Base-by-base conservation (phyloP, 257 asterid genomes). In the Fraxinus americana region DNA sequence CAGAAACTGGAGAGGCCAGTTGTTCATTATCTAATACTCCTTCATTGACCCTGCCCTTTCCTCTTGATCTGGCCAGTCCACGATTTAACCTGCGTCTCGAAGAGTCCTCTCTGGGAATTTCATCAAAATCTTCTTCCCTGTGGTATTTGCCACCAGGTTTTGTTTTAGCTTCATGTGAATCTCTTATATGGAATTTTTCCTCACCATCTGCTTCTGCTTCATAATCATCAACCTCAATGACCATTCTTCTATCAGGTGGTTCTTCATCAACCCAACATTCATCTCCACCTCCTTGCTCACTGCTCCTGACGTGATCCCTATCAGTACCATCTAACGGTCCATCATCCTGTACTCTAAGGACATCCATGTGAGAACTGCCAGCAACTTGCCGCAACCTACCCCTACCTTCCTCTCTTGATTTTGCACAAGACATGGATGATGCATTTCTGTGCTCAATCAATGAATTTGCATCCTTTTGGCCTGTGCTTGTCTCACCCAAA, bases 61-160 rank as follows among this genome's bases (percentile, higher is more conserved):
- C 94, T 74, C 92, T 87, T 65, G 87, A 77, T 82, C 89, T 91
- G 67, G 88, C 83, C 74, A 75, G 77, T 68, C 86, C 94, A 80
- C 94, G 98, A 71, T 80, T 87, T 57, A 73, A 72, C 88, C 88
- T 87, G 78, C 97, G 92, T 79, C 93, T 88, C 32, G 87, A 83
- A 67, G 89, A 84, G 74, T 89, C 98, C 43, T 92, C 99, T 82
- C 94, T 89, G 61, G 75, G 52, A 85, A 76, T 85, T 70, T 91
- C 98, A 77, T 95, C 98, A 17, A 39, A 41, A 48, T 93, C 98
- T 29, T 93, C 98, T 80, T 93, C 99, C 93, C 87, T 86, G 10
- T 78, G 74, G 48, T 87, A 80, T 85, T 91, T 90, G 75, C 92
- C 93, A 66, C 81, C 86, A 83, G 81, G 70, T 79, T 88, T 95